Conservation (phyloP, 768 basidiomycete species). For the Pleurotus cornucopiae region DNA sequence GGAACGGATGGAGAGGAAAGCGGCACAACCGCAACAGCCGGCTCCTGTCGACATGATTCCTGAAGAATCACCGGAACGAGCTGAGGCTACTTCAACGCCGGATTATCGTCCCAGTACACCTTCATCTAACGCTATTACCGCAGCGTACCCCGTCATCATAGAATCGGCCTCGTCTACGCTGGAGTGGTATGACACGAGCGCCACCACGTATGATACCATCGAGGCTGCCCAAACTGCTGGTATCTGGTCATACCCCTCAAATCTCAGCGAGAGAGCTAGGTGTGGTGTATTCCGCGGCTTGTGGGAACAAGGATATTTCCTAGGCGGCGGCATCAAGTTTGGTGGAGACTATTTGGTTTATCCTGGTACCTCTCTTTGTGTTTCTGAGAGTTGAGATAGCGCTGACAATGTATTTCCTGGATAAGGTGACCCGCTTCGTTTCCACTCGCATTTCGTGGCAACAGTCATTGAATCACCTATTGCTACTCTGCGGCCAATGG, state of each 20-base stretch:
- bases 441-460: conserved; percentile 94
- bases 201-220: conserved; percentile 49
- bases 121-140: neutral
- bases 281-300: conserved; percentile 78
- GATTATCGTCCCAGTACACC: neutral
- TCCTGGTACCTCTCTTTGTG: conserved; percentile 58
- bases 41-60: conserved; percentile 8
- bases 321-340: conserved; percentile 91
- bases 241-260: conserved; percentile 75
- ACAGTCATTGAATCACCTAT: conserved; percentile 68
- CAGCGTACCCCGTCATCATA: conserved; percentile 55
- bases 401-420: neutral
- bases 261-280: conserved; percentile 61
- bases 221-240: conserved; percentile 59
- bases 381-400: neutral
- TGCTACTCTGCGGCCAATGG: conserved; percentile 73
- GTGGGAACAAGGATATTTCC: conserved; percentile 80
- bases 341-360: conserved; percentile 97
- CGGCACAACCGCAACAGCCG: conserved; percentile 9
- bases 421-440: conserved; percentile 87
- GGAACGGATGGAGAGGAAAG: conserved; percentile 52
- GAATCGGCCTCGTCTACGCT: conserved; percentile 59
- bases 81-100: neutral
- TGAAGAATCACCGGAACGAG: conserved; percentile 1
- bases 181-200: conserved; percentile 61